phyloP scores from a whole-genome alignment of 148 eudicot species.

The Rhododendron vialii region DNA sequence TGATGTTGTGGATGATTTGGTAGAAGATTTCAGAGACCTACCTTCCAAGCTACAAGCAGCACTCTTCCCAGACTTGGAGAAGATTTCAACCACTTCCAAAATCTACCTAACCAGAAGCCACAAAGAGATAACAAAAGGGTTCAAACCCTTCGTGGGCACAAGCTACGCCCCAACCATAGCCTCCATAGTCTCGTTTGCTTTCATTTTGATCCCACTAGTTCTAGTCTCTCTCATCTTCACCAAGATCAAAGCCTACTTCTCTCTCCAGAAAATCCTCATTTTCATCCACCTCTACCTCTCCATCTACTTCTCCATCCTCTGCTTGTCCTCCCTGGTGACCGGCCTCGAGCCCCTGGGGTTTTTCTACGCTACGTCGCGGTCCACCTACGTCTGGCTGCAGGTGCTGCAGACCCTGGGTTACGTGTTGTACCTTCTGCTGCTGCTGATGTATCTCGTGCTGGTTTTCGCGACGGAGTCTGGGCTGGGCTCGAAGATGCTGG shows the following conservation, averaged over 20 bases:
- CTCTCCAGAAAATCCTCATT: constrained; percentile 68
- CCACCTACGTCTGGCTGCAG: constrained; percentile 70
- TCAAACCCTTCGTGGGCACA: constrained; percentile 72
- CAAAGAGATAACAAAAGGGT: constrained; percentile 56
- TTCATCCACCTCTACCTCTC: constrained; percentile 75
- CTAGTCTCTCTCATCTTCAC: constrained; percentile 67
- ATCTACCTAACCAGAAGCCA: constrained; percentile 52
- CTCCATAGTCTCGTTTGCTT: constrained; percentile 47
- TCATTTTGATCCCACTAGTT: constrained; percentile 63
- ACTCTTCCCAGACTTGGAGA: constrained; percentile 76
- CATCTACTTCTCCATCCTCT: constrained; percentile 74
- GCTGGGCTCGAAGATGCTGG: constrained; percentile 55
- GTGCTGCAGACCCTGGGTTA: constrained; percentile 73
- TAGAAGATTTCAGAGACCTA: constrained; percentile 62
- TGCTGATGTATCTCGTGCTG: constrained; percentile 63
- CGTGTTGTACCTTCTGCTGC: constrained; percentile 57
- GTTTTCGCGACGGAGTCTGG: constrained; percentile 73
- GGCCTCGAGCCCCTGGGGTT: constrained; percentile 80
- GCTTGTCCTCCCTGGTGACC: constrained; percentile 54
- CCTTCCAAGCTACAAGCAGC: constrained; percentile 72
- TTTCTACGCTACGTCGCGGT: constrained; percentile 75
- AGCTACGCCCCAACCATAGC: constrained; percentile 61
- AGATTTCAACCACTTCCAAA: constrained; percentile 60
- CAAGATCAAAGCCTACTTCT: constrained; percentile 65
- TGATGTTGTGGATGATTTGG: constrained; percentile 42